Evolutionary conservation across 345 rosid species (phyloP), one percentile per base, ranked within the genome.

Genomic region (Hibiscus syriacus): DNA sequence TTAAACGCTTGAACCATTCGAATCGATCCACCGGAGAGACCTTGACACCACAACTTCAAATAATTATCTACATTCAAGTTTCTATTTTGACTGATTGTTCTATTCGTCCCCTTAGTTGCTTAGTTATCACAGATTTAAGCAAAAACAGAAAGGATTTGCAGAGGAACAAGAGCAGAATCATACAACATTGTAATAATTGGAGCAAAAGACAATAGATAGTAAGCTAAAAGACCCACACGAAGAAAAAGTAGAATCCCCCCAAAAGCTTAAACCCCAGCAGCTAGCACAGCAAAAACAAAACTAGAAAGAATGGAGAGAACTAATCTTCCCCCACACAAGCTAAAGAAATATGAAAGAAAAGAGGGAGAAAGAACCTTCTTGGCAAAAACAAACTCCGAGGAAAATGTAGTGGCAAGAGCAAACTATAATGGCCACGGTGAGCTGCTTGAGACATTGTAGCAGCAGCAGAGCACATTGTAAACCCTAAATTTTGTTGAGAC

Each of bases 401-500:
- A 41, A 20, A 70, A 38, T 48, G 50, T 41, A 32, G 14, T 48
- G 17, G 67, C 49, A 60, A 3, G 25, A 59, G 38, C 54, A 54
- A 58, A 60, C 39, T 5, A 29, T 50, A 25, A 66, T 56, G 65
- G 69, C 57, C 72, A 17, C 57, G 0, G 56, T 26, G 69, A 57
- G 46, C 73, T 46, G 54, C 70, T 34, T 48, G 58, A 64, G 41
- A 53, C 64, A n/a, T 62, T 43, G 63, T 46, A 29, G 72, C 65
- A 45, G 72, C 36, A 5, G 36, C 59, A 45, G 72, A 12, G 45
- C 17, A 43, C 68, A 70, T 71, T 71, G 53, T 67, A 53, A 66
- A 53, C 78, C 78, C 74, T 66, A 70, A 66, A 46, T 12, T 72
- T 56, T 52, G 4, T 45, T 39, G 27, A 41, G 45, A 11, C 50